These are phyloP conservation scores for Penicillium silybi DNA, from an alignment of 495 filamentous ascomycete species.

Conservation along the genomic window DNA sequence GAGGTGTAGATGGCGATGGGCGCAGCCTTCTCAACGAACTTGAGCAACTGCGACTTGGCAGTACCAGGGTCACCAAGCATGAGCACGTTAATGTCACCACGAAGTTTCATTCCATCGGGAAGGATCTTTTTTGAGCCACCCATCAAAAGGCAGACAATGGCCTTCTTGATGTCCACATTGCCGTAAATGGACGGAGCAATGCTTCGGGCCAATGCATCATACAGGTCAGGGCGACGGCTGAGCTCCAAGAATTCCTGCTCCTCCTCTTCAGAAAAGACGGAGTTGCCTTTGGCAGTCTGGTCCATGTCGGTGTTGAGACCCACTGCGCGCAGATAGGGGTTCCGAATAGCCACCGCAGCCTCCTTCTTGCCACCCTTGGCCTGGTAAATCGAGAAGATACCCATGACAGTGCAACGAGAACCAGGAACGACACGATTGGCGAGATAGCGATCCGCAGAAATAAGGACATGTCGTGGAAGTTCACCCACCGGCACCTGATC, in stretches of 20 bases:
- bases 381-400: constrained; percentile 97
- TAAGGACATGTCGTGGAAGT: constrained; percentile 87
- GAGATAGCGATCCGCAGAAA: constrained; percentile 92
- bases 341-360: constrained; percentile 87
- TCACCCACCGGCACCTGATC: constrained; percentile 98
- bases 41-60: constrained; percentile 94
- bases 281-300: constrained; percentile 80
- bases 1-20: constrained; percentile 99
- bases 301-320: constrained; percentile 89
- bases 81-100: constrained; percentile 98
- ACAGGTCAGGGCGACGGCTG: constrained; percentile 85
- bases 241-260: constrained; percentile 97
- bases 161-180: constrained; percentile 94
- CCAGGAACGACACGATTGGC: constrained; percentile 96
- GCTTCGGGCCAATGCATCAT: constrained; percentile 82
- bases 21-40: constrained; percentile 95
- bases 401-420: constrained; percentile 91
- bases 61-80: constrained; percentile 97
- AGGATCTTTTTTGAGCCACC: constrained; percentile 98
- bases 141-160: constrained; percentile 92
- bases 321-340: constrained; percentile 92
- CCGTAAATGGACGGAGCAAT: constrained; percentile 98
- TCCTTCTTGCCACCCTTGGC: constrained; percentile 81
- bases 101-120: constrained; percentile 95
- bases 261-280: constrained; percentile 88